phyloP scores from a whole-genome alignment of 2,329 filamentous ascomycete species.

The Zymoseptoria brevis region DNA sequence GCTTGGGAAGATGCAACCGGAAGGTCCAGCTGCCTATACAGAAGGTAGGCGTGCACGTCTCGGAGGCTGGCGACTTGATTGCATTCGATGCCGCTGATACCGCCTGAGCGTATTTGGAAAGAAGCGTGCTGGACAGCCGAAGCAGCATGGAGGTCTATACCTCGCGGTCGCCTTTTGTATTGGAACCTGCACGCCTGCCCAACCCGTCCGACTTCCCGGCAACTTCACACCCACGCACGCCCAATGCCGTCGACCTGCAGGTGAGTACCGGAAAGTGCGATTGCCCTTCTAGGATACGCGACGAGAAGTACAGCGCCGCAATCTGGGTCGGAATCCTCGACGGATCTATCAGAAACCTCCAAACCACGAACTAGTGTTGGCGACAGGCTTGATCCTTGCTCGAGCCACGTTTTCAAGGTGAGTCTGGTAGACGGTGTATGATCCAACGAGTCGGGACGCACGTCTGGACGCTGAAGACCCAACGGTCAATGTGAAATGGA shows the following conservation, averaged over 20 bases:
- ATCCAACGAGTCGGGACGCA: not conserved
- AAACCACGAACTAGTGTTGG: not conserved
- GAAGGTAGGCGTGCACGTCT: not conserved
- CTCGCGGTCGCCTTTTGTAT: not conserved
- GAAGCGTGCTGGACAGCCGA: not conserved
- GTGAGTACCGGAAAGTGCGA: not conserved
- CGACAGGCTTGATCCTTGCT: not conserved
- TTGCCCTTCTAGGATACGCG: not conserved
- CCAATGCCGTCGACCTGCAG: not conserved
- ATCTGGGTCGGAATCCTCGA: not conserved
- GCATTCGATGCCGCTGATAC: not conserved
- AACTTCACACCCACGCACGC: not conserved
- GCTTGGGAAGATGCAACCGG: not conserved
- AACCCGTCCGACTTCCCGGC: not conserved
- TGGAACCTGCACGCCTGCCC: not conserved
- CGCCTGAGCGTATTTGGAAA: not conserved
- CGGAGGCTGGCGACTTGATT: not conserved
- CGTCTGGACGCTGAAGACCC: not conserved
- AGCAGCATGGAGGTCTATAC: not conserved
- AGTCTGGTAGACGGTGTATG: not conserved
- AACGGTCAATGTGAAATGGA: not conserved
- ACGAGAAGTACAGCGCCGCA: not conserved
- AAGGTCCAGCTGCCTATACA: no score
- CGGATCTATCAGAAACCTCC: not conserved
- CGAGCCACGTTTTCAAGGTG: not conserved